A percentile compares a stretch with the other conserved stretches of the same genome.
These are phyloP conservation scores for Jackrogersella minutella DNA, from an alignment of 495 filamentous ascomycete species.

Conservation along the genomic window DNA sequence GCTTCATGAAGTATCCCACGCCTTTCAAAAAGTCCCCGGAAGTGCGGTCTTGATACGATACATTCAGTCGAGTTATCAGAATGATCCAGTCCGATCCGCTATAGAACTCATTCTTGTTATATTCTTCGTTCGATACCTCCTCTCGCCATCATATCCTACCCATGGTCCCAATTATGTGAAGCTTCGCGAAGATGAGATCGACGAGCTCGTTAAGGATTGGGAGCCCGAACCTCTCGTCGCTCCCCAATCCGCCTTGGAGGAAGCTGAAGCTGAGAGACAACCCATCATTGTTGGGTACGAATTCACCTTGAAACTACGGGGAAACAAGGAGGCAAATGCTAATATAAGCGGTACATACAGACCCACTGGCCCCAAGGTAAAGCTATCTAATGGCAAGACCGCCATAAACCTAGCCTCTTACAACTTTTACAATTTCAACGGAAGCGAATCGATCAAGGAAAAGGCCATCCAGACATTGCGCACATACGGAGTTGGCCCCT, in stretches of 20 bases:
- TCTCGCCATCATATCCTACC: constrained; percentile 90
- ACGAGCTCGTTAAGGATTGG: constrained; percentile 98
- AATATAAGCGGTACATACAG: constrained; percentile 57
- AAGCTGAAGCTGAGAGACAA: constrained; percentile 81
- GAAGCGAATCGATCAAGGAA: constrained; percentile 89
- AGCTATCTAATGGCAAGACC: constrained; percentile 86
- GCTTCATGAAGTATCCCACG: constrained; percentile 68
- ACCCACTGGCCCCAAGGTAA: constrained; percentile 87
- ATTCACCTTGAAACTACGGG: not conserved
- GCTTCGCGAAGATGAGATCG: constrained; percentile 93
- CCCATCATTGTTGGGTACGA: constrained; percentile 86
- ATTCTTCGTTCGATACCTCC: constrained; percentile 92
- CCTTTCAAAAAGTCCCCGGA: constrained; percentile 90
- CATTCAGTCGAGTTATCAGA: constrained; percentile 94
- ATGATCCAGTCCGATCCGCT: constrained; percentile 91
- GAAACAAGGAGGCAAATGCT: not conserved
- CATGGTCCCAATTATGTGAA: constrained; percentile 85
- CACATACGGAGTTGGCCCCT: constrained; percentile 95
- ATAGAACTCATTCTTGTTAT: constrained; percentile 95
- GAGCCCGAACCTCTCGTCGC: constrained; percentile 90
- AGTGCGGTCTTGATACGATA: constrained; percentile 95
- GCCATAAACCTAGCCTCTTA: constrained; percentile 92
- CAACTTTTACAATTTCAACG: constrained; percentile 97
- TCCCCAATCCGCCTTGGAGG: constrained; percentile 73
- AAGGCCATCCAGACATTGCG: constrained; percentile 92